These are phyloP conservation scores for Pythium rishiriense DNA, from an alignment of 352 stramenopile genomes.

Conservation along the genomic window DNA sequence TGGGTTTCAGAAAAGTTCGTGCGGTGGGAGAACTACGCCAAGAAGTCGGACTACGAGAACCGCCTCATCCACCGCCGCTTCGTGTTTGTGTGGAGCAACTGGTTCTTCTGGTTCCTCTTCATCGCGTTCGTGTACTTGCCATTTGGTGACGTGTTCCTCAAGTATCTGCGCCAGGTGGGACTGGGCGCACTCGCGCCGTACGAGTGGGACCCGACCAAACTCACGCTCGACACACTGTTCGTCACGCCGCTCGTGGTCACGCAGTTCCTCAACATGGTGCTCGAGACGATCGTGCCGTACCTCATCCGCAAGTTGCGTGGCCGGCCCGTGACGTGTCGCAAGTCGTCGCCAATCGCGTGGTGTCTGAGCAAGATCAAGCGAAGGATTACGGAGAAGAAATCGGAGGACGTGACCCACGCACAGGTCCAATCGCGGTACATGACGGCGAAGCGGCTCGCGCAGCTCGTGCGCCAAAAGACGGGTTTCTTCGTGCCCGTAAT, in stretches of 20 bases:
- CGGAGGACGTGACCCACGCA: conserved; percentile 26
- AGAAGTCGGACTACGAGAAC: conserved; percentile 88
- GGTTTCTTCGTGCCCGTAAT: conserved; percentile 68
- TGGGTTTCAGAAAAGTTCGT: conserved; percentile 89
- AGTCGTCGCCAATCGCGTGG: conserved; percentile 60
- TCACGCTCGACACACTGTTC: conserved; percentile 87
- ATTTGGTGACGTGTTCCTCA: conserved; percentile 72
- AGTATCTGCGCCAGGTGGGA: conserved; percentile 48
- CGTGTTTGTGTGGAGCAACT: conserved; percentile 91
- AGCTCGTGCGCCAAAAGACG: conserved; percentile 70
- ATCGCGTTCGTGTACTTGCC: conserved; percentile 90
- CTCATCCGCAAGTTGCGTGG: conserved; percentile 77
- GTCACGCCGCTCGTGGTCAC: conserved; percentile 88
- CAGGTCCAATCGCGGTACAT: conserved; percentile 42
- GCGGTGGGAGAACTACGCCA: conserved; percentile 84
- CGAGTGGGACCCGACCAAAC: conserved; percentile 62
- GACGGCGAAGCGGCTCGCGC: conserved; percentile 60
- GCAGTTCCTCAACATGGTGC: conserved; percentile 86
- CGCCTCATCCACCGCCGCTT: conserved; percentile 85
- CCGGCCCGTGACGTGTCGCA: conserved; percentile 62
- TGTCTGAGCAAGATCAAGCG: conserved; percentile 46
- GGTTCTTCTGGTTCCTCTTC: conserved; percentile 92
- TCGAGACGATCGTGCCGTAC: conserved; percentile 87
- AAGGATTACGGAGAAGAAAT: conserved; percentile 38
- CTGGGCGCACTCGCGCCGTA: conserved; percentile 65